These are phyloP conservation scores for Phaeosphaeriaceae sp. DNA, from an alignment of 2,329 filamentous ascomycete species.

Conservation along the genomic window DNA sequence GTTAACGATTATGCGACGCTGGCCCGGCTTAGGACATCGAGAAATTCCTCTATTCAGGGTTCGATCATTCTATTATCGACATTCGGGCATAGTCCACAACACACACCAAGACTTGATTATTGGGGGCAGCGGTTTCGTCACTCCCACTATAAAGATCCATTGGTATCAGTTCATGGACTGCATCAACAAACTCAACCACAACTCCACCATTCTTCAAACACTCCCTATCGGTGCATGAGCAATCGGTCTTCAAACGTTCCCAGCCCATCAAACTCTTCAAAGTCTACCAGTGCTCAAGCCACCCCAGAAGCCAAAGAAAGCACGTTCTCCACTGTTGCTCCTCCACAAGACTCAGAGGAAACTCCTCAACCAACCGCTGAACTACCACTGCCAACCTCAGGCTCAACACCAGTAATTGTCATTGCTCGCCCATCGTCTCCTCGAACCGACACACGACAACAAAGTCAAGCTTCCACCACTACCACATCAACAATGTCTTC, in stretches of 20 bases:
- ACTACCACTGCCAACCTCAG: slow-evolving; percentile 7
- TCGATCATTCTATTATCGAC: slow-evolving; percentile 30
- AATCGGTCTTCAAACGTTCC: slow-evolving; percentile 20
- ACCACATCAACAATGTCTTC: slow-evolving; percentile 40
- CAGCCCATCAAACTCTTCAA: slow-evolving; percentile 34
- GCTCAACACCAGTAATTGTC: slow-evolving; percentile 25
- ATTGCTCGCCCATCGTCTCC: slow-evolving; percentile 20
- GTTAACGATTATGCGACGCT: slow-evolving; percentile 34
- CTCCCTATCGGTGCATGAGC: slow-evolving; percentile 27
- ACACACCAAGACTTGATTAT: slow-evolving; percentile 11
- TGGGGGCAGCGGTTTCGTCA: slow-evolving; percentile 15
- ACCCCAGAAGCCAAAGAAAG: slow-evolving; percentile 13
- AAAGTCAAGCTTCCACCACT: background rate
- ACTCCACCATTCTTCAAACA: slow-evolving; percentile 9
- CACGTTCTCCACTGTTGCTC: slow-evolving; percentile 8
- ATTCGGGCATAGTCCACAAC: slow-evolving; percentile 21
- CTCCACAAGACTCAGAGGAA: slow-evolving; percentile 18
- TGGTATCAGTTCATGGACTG: slow-evolving; percentile 7
- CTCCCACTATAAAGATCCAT: slow-evolving; percentile 35
- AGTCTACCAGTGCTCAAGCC: slow-evolving; percentile 11
- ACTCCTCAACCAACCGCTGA: slow-evolving; percentile 31
- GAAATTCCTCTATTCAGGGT: slow-evolving; percentile 25
- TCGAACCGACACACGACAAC: slow-evolving; percentile 2
- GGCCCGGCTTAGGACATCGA: slow-evolving; percentile 31
- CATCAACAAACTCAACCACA: slow-evolving; percentile 13